phyloP scores from a whole-genome alignment of 2,329 filamentous ascomycete species.

The Fusarium tuaranense region DNA sequence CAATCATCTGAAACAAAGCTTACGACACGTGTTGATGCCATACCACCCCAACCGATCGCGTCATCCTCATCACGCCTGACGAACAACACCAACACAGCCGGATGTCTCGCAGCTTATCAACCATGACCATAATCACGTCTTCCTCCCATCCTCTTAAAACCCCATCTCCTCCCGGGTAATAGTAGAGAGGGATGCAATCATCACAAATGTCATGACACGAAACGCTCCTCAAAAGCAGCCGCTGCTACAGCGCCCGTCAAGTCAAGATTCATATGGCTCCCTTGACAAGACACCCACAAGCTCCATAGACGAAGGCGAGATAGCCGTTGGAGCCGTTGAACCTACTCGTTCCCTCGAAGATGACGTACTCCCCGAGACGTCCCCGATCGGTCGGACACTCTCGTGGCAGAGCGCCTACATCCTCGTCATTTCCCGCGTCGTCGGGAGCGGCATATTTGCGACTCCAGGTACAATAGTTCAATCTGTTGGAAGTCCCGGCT shows the following conservation, averaged over 20 bases:
- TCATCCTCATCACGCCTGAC: slow-evolving; percentile 40
- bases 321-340: neutral
- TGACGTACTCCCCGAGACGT: slow-evolving; percentile 69
- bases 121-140: slow-evolving; percentile 9
- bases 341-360: slow-evolving; percentile 59
- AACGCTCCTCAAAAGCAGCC: slow-evolving; percentile 7
- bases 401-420: slow-evolving; percentile 74
- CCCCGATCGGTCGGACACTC: slow-evolving; percentile 68
- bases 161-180: neutral
- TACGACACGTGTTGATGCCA: neutral
- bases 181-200: neutral
- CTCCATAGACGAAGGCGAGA: slow-evolving; percentile 20
- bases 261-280: slow-evolving; percentile 2
- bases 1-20: neutral
- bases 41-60: slow-evolving; percentile 24
- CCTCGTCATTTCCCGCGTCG: slow-evolving; percentile 75
- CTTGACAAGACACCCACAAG: neutral
- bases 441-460: slow-evolving; percentile 79
- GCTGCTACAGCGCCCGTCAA: slow-evolving; percentile 19
- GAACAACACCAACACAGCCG: slow-evolving; percentile 16
- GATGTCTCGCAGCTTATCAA: slow-evolving; percentile 26
- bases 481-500: slow-evolving; percentile 73
- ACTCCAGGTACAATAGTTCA: slow-evolving; percentile 76
- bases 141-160: neutral
- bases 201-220: slow-evolving; percentile 5